Base-by-base conservation (phyloP, 1,284 basidiomycete genomes). In the Ceratobasidium sp. region DNA sequence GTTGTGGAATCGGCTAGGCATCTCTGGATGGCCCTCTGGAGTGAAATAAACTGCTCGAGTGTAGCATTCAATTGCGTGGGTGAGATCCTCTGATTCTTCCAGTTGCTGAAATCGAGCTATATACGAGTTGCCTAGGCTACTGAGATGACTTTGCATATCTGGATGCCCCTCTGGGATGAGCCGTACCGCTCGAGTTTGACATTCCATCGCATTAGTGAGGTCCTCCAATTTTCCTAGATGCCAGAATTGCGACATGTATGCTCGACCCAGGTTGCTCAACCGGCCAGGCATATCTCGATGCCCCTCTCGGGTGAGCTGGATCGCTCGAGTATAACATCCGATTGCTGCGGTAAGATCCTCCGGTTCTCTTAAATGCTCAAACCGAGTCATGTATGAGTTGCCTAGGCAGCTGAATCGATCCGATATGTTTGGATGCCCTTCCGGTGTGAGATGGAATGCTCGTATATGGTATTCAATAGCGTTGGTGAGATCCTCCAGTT, bases 261-360 rank as follows among this genome's bases (percentile, higher is more conserved):
- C 17, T 15, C 6, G 15, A 7, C 57, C 57, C 11, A 59, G 57
- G 29, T 33, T 33, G 22, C 36, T 59, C 11, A 59, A 22, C 9
- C 15, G 57, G 11, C 22, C 22, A 29, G 57, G 57, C 29, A 59
- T 24, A 14, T 59, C 57, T 59, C 24, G 19, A 22, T 59, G 57
- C 9, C 45, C 45, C 9, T 47, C 45, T 47, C 9, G 45, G 9
- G 45, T 47, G 19, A 47, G 45, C 9, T 9, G 19, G 9, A 47
- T 19, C 45, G 45, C 9, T 47, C 19, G 9, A 9, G 9, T 47
- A 9, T 9, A 9, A 14, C 14, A 29, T 36, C 36, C 24, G 29
- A 59, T 33, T 14, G 57, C 57, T 22, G 14, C 15, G 31, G 27
- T 15, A 6, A 59, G 29, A 33, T 59, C 57, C 24, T 11, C 9